Percentiles rank a stretch among this genome's conserved stretches.
Evolutionary conservation across 2,329 filamentous ascomycete genomes (phyloP).

Genomic region (Fusarium chaquense): DNA sequence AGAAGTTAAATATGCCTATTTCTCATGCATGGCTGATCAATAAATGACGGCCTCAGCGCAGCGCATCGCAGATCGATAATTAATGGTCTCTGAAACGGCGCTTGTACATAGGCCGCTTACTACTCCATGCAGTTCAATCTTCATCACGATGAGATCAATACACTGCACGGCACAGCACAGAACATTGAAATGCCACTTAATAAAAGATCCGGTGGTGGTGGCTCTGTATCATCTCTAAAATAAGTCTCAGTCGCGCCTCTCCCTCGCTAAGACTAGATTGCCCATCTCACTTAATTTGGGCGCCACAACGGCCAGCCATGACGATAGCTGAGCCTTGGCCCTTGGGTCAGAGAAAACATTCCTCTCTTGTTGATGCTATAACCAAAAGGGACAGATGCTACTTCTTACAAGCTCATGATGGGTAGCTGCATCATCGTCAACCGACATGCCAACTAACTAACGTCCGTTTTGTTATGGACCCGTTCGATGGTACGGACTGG

Average conservation of each 20-base stretch:
- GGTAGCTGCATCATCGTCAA: slow-evolving; percentile 19
- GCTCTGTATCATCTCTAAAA: slow-evolving; percentile 23
- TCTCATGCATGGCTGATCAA: neutral
- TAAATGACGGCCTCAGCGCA: neutral
- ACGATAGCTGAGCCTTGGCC: slow-evolving; percentile 14
- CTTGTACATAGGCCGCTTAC: slow-evolving; percentile 14
- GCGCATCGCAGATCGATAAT: slow-evolving; percentile 8
- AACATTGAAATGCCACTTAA: slow-evolving; percentile 14
- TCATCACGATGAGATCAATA: slow-evolving; percentile 32
- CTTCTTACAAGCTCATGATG: neutral
- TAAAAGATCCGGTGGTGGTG: slow-evolving; percentile 14
- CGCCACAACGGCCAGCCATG: slow-evolving; percentile 35
- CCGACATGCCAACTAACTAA: slow-evolving; percentile 1
- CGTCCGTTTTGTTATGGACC: slow-evolving; percentile 16
- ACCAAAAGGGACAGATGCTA: neutral
- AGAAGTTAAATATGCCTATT: neutral
- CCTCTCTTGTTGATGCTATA: slow-evolving; percentile 10
- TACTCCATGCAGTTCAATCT: neutral
- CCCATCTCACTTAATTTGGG: slow-evolving; percentile 26
- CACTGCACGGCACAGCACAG: neutral
- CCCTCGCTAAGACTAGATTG: slow-evolving; percentile 14
- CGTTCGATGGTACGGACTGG: slow-evolving; percentile 3
- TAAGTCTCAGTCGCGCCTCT: slow-evolving; percentile 5
- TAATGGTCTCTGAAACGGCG: slow-evolving; percentile 37
- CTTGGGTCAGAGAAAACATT: slow-evolving; percentile 25